phyloP scores from a whole-genome alignment of 257 asterid species.

The Osmanthus fragrans region DNA sequence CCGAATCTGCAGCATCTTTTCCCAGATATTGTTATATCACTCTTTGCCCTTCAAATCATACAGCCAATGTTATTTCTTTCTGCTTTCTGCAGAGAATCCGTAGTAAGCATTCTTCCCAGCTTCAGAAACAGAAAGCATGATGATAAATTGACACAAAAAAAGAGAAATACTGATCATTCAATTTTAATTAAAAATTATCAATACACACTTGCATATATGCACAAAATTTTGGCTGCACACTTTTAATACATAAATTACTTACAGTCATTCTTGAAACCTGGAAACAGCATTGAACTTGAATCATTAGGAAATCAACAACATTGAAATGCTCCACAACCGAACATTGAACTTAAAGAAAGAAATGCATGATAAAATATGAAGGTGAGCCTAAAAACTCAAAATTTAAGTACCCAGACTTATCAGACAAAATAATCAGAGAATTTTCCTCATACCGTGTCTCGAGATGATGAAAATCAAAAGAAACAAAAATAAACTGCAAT shows the following conservation, averaged over 20 bases:
- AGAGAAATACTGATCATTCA: neutral
- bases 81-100: slow-evolving; percentile 21
- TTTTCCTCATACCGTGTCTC: neutral
- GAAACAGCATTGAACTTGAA: neutral
- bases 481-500: neutral
- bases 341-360: neutral
- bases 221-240: neutral
- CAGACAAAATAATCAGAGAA: neutral
- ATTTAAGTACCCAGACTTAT: neutral
- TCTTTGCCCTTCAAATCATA: slow-evolving; percentile 11
- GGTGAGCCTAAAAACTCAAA: neutral
- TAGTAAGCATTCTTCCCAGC: neutral
- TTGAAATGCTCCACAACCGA: neutral
- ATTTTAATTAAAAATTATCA: neutral
- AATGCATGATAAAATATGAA: neutral
- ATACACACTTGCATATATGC: neutral
- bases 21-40: slow-evolving; percentile 4
- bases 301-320: neutral
- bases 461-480: neutral
- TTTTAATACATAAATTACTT: neutral
- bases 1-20: slow-evolving; percentile 89
- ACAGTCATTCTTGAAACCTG: neutral
- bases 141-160: neutral
- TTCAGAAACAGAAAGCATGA: slow-evolving; percentile 14
- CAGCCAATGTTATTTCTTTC: neutral